Base-by-base conservation (phyloP, 768 basidiomycete genomes). In the Phanerochaete sordida region DNA sequence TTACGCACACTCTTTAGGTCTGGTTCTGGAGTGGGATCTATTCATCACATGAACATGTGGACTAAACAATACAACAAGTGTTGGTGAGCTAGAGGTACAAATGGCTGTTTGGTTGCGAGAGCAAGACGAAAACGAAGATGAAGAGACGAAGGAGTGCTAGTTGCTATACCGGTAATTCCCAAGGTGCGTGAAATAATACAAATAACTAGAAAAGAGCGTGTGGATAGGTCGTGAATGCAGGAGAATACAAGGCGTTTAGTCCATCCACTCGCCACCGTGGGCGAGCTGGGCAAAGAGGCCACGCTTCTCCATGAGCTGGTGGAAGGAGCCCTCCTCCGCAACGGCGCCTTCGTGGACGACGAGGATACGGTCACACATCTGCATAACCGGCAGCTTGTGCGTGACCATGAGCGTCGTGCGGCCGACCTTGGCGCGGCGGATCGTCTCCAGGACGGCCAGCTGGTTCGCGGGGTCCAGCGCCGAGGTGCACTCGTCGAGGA, bases 401-500 rank as follows among this genome's bases (percentile, higher is more conserved):
- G 95, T 98, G 65, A 98, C 86, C 82, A 98, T 89, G 64, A 98
- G 73, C 58, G 92, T 94, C 63, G 94, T 96, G 57, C 87, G 77
- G 23, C 85, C 84, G n/a, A 79, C 72, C 75, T 84, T 85, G 58
- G 85, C 85, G 28, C 74, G 68, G 59, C 76, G 76, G 52, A 95
- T 85, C 8, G 92, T 88, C 57, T 92, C 86, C 67, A 98, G 74
- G 16, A 98, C 88, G 19, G 83, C 87, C 1, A 82, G 80, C 74
- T 95, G 90, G 73, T 96, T 98, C 66, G 85, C 84, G 1, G 83
- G 77, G 70, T 98, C 95, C 60, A 98, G 75, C 5, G 95, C 93
- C 45, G 86, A 88, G n/a, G 96, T 98, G 70, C 95, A 97, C 70
- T 98, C 96, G 70, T 98, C 96, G 56, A 98, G 76, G 35, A 98